A percentile compares a stretch with the other conserved stretches of the same genome.
These are phyloP conservation scores for Wickerhamomyces silvicola DNA, from an alignment of 805 yeast species.

Conservation along the genomic window DNA sequence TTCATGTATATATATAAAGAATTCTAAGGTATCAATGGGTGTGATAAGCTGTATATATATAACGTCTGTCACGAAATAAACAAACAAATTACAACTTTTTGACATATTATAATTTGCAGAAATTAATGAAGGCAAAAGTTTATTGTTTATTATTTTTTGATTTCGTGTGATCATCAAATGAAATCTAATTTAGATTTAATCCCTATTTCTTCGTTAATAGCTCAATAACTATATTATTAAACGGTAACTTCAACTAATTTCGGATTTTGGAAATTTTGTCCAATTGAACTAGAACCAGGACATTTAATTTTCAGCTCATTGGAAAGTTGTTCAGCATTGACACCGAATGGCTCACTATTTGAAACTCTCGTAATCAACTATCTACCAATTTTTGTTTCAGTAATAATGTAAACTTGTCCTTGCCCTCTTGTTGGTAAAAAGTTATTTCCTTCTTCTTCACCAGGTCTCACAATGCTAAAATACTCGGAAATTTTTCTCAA, in stretches of 20 bases:
- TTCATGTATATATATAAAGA: slow-evolving; percentile 1
- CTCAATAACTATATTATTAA: slow-evolving; percentile 56
- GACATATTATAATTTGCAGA: background rate
- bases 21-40: background rate
- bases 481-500: slow-evolving; percentile 40
- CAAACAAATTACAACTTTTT: no score
- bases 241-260: slow-evolving; percentile 65
- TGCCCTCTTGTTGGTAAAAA: slow-evolving; percentile 49
- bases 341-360: slow-evolving; percentile 60
- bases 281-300: slow-evolving; percentile 82
- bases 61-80: no score
- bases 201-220: slow-evolving; percentile 53
- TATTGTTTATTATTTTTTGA: slow-evolving; percentile 38
- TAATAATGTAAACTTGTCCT: slow-evolving; percentile 54
- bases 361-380: slow-evolving; percentile 70
- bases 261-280: slow-evolving; percentile 50
- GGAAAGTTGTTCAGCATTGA: slow-evolving; percentile 61
- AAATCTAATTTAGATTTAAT: slow-evolving; percentile 58
- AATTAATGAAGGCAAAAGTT: background rate
- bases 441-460: slow-evolving; percentile 34
- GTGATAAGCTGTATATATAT: background rate
- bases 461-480: slow-evolving; percentile 37
- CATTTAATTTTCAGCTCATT: slow-evolving; percentile 69
- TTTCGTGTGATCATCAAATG: slow-evolving; percentile 55
- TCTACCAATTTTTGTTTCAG: slow-evolving; percentile 76